phyloP scores from a whole-genome alignment of 345 rosid genomes.

The Eucalyptus victrix region DNA sequence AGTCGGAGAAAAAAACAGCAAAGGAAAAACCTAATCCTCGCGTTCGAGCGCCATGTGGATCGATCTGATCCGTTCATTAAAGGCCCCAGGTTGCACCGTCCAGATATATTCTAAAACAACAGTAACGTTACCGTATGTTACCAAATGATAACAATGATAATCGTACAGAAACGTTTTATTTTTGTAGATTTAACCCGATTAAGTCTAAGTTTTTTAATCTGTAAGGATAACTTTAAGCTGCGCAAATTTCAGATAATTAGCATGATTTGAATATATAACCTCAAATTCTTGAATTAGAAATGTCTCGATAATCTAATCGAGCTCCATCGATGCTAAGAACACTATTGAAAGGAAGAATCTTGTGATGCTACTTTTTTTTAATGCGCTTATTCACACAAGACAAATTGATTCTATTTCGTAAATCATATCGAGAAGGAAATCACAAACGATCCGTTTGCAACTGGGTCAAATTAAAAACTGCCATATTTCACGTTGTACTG shows the following conservation, averaged over 20 bases:
- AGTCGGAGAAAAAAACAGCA: background rate
- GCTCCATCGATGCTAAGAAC: accelerated
- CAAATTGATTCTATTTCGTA: background rate
- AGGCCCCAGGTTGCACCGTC: background rate
- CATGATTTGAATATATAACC: background rate
- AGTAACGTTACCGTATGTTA: background rate
- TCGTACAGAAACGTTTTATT: background rate
- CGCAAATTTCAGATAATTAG: background rate
- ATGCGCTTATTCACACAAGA: accelerated
- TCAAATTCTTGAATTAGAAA: background rate
- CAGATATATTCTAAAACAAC: background rate
- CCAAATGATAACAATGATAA: background rate
- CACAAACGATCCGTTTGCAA: accelerated
- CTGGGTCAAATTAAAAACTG: background rate
- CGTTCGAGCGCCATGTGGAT: background rate
- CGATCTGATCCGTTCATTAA: background rate
- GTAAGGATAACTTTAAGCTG: too few relatives aligned
- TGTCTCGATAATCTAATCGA: background rate
- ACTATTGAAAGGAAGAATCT: accelerated
- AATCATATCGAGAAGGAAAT: background rate
- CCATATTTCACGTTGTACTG: background rate
- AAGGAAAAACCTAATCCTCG: background rate
- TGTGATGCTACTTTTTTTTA: background rate
- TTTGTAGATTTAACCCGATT: background rate
- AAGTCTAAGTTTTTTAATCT: background rate